phyloP scores from a whole-genome alignment of 2,329 filamentous ascomycete species.

The Stagonosporopsis rhizophila region DNA sequence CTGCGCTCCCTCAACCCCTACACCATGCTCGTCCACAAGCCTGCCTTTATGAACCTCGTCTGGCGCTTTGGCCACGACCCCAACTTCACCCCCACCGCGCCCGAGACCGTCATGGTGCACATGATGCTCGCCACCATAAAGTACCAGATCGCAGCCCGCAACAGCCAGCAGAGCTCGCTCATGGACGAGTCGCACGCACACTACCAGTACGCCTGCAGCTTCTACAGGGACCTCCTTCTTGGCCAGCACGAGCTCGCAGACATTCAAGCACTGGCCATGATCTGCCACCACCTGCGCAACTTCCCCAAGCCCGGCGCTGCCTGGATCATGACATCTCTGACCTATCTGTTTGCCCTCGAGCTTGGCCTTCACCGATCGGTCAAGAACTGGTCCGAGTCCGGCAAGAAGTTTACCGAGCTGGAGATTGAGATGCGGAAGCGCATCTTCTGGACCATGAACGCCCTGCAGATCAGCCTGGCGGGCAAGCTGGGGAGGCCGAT shows the following conservation, averaged over 20 bases:
- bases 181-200: slow-evolving; percentile 75
- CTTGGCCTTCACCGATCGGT: slow-evolving; percentile 76
- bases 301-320: slow-evolving; percentile 82
- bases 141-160: slow-evolving; percentile 78
- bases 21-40: slow-evolving; percentile 78
- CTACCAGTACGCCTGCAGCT: slow-evolving; percentile 76
- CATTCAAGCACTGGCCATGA: slow-evolving; percentile 75
- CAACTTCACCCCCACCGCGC: slow-evolving; percentile 65
- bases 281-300: slow-evolving; percentile 74
- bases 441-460: slow-evolving; percentile 76
- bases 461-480: slow-evolving; percentile 71
- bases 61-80: slow-evolving; percentile 78
- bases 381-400: slow-evolving; percentile 61
- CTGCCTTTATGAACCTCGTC: slow-evolving; percentile 72
- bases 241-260: slow-evolving; percentile 69
- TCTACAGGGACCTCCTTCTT: slow-evolving; percentile 69
- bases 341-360: slow-evolving; percentile 74
- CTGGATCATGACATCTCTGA: slow-evolving; percentile 70
- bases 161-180: slow-evolving; percentile 58
- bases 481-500: slow-evolving; percentile 81
- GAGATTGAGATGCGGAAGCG: slow-evolving; percentile 80
- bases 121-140: slow-evolving; percentile 82
- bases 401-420: slow-evolving; percentile 58
- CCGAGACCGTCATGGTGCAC: slow-evolving; percentile 75
- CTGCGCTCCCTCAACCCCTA: slow-evolving; percentile 76